Evolutionary conservation across 495 filamentous ascomycete genomes (phyloP).

Genomic region (Lichenothelia convexa): DNA sequence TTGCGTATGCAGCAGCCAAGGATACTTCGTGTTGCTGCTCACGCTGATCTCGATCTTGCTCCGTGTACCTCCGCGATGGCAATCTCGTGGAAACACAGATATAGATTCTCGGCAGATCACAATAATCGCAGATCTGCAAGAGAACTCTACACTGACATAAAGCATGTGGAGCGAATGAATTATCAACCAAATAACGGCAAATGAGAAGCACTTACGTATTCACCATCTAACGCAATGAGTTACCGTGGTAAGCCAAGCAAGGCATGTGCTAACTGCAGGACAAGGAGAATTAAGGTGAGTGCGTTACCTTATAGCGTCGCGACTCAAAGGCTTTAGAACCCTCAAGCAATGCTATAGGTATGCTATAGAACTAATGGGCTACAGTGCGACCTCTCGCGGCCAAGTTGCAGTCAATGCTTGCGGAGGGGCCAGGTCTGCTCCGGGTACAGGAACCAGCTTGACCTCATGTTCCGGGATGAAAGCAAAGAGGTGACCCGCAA

Average conservation of each 20-base stretch:
- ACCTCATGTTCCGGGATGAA: conserved; percentile 4
- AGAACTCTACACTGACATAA: too few relatives aligned
- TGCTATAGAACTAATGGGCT: neutral
- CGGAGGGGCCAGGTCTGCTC: neutral
- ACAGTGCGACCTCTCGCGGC: conserved; percentile 1
- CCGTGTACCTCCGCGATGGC: too few relatives aligned
- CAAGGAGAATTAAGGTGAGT: conserved; percentile 4
- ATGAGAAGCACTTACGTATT: too few relatives aligned
- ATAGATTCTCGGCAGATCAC: too few relatives aligned
- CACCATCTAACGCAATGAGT: too few relatives aligned
- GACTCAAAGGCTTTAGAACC: neutral
- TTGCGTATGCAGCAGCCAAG: too few relatives aligned
- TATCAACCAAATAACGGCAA: too few relatives aligned
- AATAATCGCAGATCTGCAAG: too few relatives aligned
- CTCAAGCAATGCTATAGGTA: neutral
- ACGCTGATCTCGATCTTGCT: too few relatives aligned
- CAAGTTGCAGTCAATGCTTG: conserved; percentile 2
- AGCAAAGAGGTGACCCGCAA: conserved; percentile 1
- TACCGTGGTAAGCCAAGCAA: conserved; percentile 5
- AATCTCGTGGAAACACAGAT: too few relatives aligned
- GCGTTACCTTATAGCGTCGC: neutral
- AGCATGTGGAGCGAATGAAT: too few relatives aligned
- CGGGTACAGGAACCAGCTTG: conserved; percentile 1
- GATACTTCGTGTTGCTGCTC: too few relatives aligned
- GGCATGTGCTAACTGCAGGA: neutral